Base-by-base conservation (phyloP, 495 filamentous ascomycete species). In the Staphylotrichum tortipilum region DNA sequence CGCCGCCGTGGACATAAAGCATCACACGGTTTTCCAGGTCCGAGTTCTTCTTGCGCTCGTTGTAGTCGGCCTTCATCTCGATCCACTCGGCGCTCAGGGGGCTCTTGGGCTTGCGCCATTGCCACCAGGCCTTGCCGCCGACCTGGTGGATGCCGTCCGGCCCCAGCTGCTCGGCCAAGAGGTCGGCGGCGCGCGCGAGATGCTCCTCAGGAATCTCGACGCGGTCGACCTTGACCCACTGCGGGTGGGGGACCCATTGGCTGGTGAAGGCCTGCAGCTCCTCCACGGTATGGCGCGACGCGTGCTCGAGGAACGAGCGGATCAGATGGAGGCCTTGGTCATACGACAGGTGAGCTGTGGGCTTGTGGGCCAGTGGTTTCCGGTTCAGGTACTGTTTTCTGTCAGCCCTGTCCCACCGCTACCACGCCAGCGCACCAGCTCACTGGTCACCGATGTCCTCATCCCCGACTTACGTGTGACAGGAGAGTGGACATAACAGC, bases 301-400 rank as follows among this genome's bases (percentile, higher is more conserved):
- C 83, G 58, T 88, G 86, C 15, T 68, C 58, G 19, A 97, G 79
- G 67, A 97, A 97, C 30, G 82, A 80, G 41, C 86, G 86, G 52
- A 96, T 82, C 18, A 96, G 74, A 24, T 84, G 77, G n/a, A 97
- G 75, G n/a, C 89, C 89, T 67, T 95, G 85, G 58, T 95, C 86
- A 65, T 97, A 97, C 21, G 88, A 89, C 53, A 97, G 79, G 58
- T 91, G 88, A 2, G 84, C 81, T 18, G 84, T 90, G 2, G 89
- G 90, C 44, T 88, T 89, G 47, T 86, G 75, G 47, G 75, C 80
- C 9, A 83, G 75, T 4, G 80, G 73, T 58, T 84, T 88, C 44
- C 85, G 85, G 59, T 94, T 81, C 46, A 92, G 69, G 60, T 90
- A 97, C 88, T 94, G 57, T 47, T 23, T 5, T 24, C 23, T 28